A percentile compares a stretch with the other conserved stretches of the same genome.
Conservation (phyloP, 371 early-diverging fungal species). For the Saksenaea oblongispora region DNA sequence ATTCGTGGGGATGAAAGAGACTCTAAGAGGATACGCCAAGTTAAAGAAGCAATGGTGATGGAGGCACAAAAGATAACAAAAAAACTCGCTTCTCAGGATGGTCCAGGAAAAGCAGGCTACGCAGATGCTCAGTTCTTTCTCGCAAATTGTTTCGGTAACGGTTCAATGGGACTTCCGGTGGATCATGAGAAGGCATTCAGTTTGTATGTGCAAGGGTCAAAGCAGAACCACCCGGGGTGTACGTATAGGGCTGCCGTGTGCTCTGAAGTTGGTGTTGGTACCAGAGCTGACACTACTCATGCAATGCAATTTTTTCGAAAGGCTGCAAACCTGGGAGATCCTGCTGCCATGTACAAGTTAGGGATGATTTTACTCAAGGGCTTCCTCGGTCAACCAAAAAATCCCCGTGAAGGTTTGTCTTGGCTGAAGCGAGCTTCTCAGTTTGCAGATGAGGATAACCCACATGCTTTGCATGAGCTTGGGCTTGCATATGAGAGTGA, state of each 20-base stretch:
- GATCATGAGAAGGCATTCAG: slow-evolving; percentile 86
- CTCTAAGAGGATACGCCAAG: slow-evolving; percentile 59
- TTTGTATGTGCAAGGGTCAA: slow-evolving; percentile 84
- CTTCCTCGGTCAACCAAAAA: slow-evolving; percentile 60
- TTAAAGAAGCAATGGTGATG: slow-evolving; percentile 56
- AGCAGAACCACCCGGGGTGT: slow-evolving; percentile 82
- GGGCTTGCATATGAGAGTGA: slow-evolving; percentile 75
- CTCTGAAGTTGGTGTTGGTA: slow-evolving; percentile 88
- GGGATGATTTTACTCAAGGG: slow-evolving; percentile 84
- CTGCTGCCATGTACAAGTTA: slow-evolving; percentile 88
- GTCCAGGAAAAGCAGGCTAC: slow-evolving; percentile 54
- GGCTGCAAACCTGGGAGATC: slow-evolving; percentile 42
- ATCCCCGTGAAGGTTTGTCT: slow-evolving; percentile 83
- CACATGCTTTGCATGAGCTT: slow-evolving; percentile 88
- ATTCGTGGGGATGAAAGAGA: slow-evolving; percentile 54
- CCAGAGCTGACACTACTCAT: slow-evolving; percentile 69
- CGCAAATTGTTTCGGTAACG: slow-evolving; percentile 81
- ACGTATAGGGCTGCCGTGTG: slow-evolving; percentile 91
- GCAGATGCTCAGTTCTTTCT: slow-evolving; percentile 89
- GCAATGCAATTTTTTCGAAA: slow-evolving; percentile 62
- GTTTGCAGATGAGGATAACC: slow-evolving; percentile 79
- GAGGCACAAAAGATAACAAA: slow-evolving; percentile 76
- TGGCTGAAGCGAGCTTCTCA: slow-evolving; percentile 88
- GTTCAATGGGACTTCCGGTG: slow-evolving; percentile 62
- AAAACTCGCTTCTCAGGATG: slow-evolving; percentile 56